Evolutionary conservation across 2,329 filamentous ascomycete genomes (phyloP).

Genomic region (Scedosporium boydii): DNA sequence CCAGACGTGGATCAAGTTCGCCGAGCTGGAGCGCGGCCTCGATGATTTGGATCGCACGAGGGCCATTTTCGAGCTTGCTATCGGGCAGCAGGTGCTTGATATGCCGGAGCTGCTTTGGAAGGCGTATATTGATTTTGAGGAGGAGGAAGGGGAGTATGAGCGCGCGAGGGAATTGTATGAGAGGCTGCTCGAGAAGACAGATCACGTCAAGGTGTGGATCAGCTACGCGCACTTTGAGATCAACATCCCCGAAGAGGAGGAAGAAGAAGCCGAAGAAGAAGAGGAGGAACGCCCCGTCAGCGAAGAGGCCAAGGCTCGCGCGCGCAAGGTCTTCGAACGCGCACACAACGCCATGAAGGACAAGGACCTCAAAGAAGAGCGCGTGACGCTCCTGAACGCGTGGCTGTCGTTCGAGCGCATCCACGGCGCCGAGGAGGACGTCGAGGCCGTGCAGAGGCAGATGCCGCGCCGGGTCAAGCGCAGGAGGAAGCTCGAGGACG

Average conservation of each 20-base stretch:
- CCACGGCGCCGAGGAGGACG: slow-evolving; percentile 66
- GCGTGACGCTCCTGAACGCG: slow-evolving; percentile 82
- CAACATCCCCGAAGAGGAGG: slow-evolving; percentile 72
- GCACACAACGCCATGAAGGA: slow-evolving; percentile 84
- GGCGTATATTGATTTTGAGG: slow-evolving; percentile 96
- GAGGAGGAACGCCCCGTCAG: slow-evolving; percentile 62
- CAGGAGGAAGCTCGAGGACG: slow-evolving; percentile 82
- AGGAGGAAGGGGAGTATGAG: slow-evolving; percentile 87
- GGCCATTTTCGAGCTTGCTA: slow-evolving; percentile 85
- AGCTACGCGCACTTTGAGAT: slow-evolving; percentile 98
- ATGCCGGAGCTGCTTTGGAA: slow-evolving; percentile 99
- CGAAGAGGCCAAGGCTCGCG: slow-evolving; percentile 74
- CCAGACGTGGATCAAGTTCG: slow-evolving; percentile 93
- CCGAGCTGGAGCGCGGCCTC: slow-evolving; percentile 82
- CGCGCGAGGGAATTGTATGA: slow-evolving; percentile 77
- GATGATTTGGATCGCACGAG: slow-evolving; percentile 82
- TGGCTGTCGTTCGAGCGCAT: slow-evolving; percentile 89
- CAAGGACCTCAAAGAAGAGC: slow-evolving; percentile 82
- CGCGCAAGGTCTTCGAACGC: slow-evolving; percentile 74
- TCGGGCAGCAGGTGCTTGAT: slow-evolving; percentile 73
- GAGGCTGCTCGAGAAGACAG: slow-evolving; percentile 84
- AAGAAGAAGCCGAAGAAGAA: slow-evolving; percentile 46
- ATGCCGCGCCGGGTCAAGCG: slow-evolving; percentile 94
- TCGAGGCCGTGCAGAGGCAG: slow-evolving; percentile 78
- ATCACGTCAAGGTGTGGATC: slow-evolving; percentile 99